Base-by-base conservation (phyloP, 441 rosid genomes). In the Syzygium malaccense region DNA sequence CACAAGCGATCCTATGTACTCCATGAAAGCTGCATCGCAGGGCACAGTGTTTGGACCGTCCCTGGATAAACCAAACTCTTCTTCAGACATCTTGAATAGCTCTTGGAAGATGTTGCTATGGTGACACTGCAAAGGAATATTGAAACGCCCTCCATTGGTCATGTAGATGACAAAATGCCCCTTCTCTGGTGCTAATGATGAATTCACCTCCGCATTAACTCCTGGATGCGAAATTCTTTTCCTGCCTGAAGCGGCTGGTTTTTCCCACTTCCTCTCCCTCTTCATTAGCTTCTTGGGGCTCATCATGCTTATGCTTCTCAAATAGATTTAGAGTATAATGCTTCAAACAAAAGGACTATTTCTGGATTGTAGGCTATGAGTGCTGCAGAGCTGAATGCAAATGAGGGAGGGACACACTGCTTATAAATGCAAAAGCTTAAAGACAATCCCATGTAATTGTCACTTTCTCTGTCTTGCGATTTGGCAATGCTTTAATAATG, bases 261-360 rank as follows among this genome's bases (percentile, higher is more conserved):
- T 90, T 62, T 87, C 87, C 94, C 93, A 88, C 89, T 86, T 92
- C 89, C 85, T 89, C 41, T 86, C 91, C 87, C 90, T 28, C 88
- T 37, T 88, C 85, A 88, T 55, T 60, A 53, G 91, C 87, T 88
- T 92, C 86, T 85, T 57, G 5, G 90, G 66, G 53, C 86, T 32
- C 45, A 32, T 32, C 45, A 17, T 1, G 78, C 45, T 66, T 8
- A 32, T 10, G 23, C 45, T 68, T 68, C 45, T 32, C 26, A 0
- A 11, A 32, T 32, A 68, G 41, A 66, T 66, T 30, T 68, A 32
- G 25, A 18, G 41, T 68, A 1, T 4, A 68, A 68, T 17, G 45
- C 45, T 32, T 68, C 45, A 32, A 68, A 68, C 45, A 68, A 0
- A 32, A 17, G 78, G 4, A 66, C 78, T 32, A 8, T 32, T 66